These are phyloP conservation scores for Fusarium dlaminii DNA, from an alignment of 2,329 filamentous ascomycete species.

Conservation along the genomic window DNA sequence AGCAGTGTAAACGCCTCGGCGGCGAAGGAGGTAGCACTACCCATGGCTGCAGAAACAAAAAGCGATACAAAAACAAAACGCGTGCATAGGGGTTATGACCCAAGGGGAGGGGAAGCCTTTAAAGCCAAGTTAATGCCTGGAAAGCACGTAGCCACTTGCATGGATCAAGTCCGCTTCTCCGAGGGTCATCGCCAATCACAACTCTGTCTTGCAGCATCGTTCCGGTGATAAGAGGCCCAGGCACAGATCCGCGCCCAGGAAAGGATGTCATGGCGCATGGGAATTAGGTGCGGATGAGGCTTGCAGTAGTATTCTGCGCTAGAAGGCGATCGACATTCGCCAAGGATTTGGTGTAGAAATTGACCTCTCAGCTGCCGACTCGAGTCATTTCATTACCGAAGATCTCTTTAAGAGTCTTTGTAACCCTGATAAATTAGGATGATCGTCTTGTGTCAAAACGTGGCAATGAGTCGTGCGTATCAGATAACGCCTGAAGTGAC, in stretches of 20 bases:
- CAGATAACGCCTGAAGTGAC: too few relatives aligned
- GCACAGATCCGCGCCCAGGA: neutral
- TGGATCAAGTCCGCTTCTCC: neutral
- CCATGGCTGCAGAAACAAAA: neutral
- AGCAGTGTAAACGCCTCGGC: constrained; percentile 54
- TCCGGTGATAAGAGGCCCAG: neutral
- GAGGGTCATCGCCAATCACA: neutral
- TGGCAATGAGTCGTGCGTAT: neutral
- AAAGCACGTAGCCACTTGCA: neutral
- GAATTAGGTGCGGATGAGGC: neutral
- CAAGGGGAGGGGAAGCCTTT: neutral
- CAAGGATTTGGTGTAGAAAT: neutral
- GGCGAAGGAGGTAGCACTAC: constrained; percentile 17
- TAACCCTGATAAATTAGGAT: neutral
- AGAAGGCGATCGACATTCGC: neutral
- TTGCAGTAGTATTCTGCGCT: neutral
- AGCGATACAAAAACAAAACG: neutral
- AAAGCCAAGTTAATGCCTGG: neutral
- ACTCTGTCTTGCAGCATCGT: neutral
- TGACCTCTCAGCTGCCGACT: neutral
- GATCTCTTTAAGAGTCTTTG: neutral
- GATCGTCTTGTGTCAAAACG: too few relatives aligned
- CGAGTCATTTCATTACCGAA: neutral
- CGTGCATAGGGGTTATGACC: neutral
- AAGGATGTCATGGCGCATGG: neutral